Evolutionary conservation across 2,329 filamentous ascomycete genomes (phyloP).

Genomic region (Monosporascus sp.): DNA sequence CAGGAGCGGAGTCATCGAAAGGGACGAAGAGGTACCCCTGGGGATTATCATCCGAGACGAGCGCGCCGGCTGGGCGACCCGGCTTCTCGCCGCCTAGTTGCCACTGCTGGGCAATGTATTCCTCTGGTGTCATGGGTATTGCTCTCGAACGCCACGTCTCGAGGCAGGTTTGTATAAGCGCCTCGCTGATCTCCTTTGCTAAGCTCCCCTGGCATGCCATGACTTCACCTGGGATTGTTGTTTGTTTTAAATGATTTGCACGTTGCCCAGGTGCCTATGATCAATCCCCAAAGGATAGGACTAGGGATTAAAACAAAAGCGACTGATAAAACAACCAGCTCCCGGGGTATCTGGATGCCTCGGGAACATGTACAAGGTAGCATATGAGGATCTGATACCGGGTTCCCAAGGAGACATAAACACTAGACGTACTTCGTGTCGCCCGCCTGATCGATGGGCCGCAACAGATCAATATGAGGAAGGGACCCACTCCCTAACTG

Average conservation of each 20-base stretch:
- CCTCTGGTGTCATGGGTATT: neutral
- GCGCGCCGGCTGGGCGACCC: neutral
- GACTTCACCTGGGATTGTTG: neutral
- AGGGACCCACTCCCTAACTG: conserved; percentile 7
- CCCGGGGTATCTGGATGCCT: no score
- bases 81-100: neutral
- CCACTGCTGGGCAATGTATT: neutral
- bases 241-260: neutral
- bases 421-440: no score
- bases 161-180: conserved; percentile 4
- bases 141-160: conserved; percentile 4
- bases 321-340: no score
- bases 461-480: neutral
- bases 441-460: no score
- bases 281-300: no score
- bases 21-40: neutral
- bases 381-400: no score
- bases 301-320: neutral
- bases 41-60: neutral
- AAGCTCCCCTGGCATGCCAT: conserved; percentile 2
- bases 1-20: neutral
- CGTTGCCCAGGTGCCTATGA: neutral
- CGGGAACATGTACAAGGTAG: no score
- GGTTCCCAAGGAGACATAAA: no score
- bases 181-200: conserved; percentile 3